phyloP scores from a whole-genome alignment of 2,329 filamentous ascomycete species.

The Tolypocladium tropicale region DNA sequence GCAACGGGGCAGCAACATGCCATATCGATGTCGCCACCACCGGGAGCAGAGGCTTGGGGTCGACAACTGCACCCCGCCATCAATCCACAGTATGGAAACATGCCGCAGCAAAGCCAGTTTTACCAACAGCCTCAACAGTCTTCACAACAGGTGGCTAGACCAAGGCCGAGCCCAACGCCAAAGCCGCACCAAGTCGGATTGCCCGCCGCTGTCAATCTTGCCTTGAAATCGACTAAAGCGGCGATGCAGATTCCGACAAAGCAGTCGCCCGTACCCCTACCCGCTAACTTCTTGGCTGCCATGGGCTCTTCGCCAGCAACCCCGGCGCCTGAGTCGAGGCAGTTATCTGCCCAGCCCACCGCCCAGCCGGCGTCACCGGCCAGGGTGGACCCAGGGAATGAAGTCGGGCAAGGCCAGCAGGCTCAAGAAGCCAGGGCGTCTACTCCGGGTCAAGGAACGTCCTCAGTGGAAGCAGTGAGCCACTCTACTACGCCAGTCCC shows the following conservation, averaged over 20 bases:
- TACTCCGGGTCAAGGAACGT: not conserved
- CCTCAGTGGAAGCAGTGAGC: not conserved
- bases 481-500: constrained; percentile 21
- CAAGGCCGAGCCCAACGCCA: constrained; percentile 12
- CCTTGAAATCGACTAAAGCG: constrained; percentile 17
- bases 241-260: constrained; percentile 24
- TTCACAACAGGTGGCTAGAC: constrained; percentile 8
- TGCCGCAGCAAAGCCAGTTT: not conserved
- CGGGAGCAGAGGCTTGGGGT: not conserved
- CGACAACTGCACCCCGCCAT: not conserved
- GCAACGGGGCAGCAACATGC: constrained; percentile 6
- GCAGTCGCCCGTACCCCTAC: constrained; percentile 33
- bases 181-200: constrained; percentile 24
- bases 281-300: constrained; percentile 31
- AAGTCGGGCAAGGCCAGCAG: not conserved
- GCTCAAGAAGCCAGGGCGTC: not conserved
- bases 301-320: constrained; percentile 20
- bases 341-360: not conserved
- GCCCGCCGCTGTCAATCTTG: constrained; percentile 12
- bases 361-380: not conserved
- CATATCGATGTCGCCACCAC: constrained; percentile 4
- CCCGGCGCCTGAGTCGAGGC: not conserved
- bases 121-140: not conserved
- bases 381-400: not conserved
- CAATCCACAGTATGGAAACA: not conserved